Evolutionary conservation across 2,329 filamentous ascomycete species (phyloP), one percentile per base, ranked within the genome.

Genomic region (Rachicladosporium sp.): DNA sequence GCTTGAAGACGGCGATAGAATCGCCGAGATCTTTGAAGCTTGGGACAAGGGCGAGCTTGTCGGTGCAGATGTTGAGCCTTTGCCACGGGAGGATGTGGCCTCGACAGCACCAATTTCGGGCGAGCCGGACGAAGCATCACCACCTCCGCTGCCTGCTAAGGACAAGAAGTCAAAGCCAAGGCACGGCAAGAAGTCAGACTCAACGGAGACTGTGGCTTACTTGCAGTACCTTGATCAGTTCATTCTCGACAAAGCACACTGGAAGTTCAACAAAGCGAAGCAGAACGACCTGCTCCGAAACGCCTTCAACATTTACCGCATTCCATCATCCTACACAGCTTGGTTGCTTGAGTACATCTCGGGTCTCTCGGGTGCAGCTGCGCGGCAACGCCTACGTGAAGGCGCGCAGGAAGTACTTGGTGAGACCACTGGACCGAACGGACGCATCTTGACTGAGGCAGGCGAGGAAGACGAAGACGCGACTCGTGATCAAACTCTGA

Each of bases 261-360:
- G 89, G 89, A 95, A 94, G 61, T 96, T 95, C 68, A 93, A 93
- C 67, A 95, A 95, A 66, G 88, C 86, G 51, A 78, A 86, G 56
- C 88, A 95, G 61, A 84, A 80, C 39, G 76, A 84, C 50, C 69
- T 95, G 9, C 74, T 95, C 56, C 89, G 91, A 60, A 78, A 93
- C 65, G 65, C 82, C 34, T 84, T 93, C 57, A 78, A 83, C 49
- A 64, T 77, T 47, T 74, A 78, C 50, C 73, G 74, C 33, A 74
- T 95, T 33, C 84, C 87, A 1, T 64, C 78, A 10, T 65, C 72
- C 43, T 75, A 89, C 61, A 78, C 84, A 43, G 64, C 73, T 35
- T 69, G 77, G 13, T 76, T 95, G 32, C 75, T 81, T 55, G 70
- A 76, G 37, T 96, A 95, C 63, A 75, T 95, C 47, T 68, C 73